Evolutionary conservation across 495 filamentous ascomycete species (phyloP), one percentile per base, ranked within the genome.

Genomic region (Hyaloscypha finlandica): DNA sequence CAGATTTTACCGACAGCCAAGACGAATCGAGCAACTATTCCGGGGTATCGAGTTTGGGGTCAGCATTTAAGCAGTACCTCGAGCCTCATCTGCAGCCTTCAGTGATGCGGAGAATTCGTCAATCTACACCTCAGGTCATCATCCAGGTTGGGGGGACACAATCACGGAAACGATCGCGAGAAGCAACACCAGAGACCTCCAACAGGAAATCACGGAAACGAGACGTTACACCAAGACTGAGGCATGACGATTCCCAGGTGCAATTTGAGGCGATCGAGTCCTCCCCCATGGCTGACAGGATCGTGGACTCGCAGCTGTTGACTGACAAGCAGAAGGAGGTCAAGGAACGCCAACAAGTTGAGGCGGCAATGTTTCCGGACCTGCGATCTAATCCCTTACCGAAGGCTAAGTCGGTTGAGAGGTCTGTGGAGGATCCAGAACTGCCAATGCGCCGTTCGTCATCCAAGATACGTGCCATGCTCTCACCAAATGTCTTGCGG

Each of bases 181-280:
- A 75, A 29, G 57, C 66, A 0, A 77, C 81, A 12, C 76, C 76
- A 8, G 69, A 64, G 32, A 0, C 33, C 32, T 66, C 68, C 37
- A 61, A 62, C 4, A 73, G 77, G 12, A 74, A 66, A 16, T 53
- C 65, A 9, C 35, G 59, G 59, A 61, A 73, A 69, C 29, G 48
- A 37, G 31, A 66, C 53, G 30, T 59, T 57, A 66, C 59, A 29
- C 45, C 72, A 54, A 83, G 80, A 30, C 77, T 86, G 32, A 83
- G 88, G 32, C 92, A 95, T 71, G 84, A 94, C 69, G 85, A 94
- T 75, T 93, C 92, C 6, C 91, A 94, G 68, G 81, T 94, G 37
- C 81, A 92, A 54, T 95, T 94, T 70, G 84, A 87, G 6, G 75
- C 87, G 1, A 86, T 94, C 58, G 83, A 84, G 12, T 85, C 84